Base-by-base conservation (phyloP, 768 basidiomycete species). In the Mycena rosella region DNA sequence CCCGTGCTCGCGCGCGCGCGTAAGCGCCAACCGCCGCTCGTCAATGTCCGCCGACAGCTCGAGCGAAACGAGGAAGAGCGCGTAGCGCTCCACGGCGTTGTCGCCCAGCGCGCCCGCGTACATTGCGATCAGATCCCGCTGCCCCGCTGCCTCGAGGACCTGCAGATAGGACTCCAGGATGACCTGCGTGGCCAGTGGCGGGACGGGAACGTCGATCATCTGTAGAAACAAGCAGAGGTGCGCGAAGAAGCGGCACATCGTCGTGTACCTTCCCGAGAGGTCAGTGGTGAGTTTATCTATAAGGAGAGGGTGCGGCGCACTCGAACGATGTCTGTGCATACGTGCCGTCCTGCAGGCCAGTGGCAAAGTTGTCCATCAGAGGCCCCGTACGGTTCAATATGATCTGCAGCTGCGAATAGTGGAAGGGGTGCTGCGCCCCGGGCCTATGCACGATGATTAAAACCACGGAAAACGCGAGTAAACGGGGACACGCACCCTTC, bases 21-120 rank as follows among this genome's bases (percentile, higher is more conserved):
- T 86, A 18, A 98, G 81, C 0, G 96, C 92, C 20, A 86, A 78
- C 36, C 86, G 82, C 24, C 96, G 87, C 68, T 94, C 91, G 29
- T 84, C 80, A 55, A 87, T 79, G 68, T 92, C 89, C 0, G 87
- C 86, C 1, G 86, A 81, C 20, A 93, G 84, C 48, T 87, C 91
- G 20, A 94, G 85, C 0, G 91, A 92, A 32, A 92, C 88, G 26
- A 99, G 84, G 89, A 96, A 98, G 72, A 91, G 82, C 0, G 96
- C 96, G 72, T 98, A 99, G 38, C 95, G 91, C 73, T 96, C 93
- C 40, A 97, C 90, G 3, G 96, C 96, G 69, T 95, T 95, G 73
- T 95, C 91, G 8, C 96, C 94, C 24, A 99, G 81, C 30, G 94
- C 94, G 17, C 94, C 89, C 8, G 96, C 96, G 77, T 99, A 99